Percentiles rank a stretch among this genome's conserved stretches.
Evolutionary conservation across 192 early-diverging fungal species (phyloP).

Genomic region (Chytriomyces confervae): DNA sequence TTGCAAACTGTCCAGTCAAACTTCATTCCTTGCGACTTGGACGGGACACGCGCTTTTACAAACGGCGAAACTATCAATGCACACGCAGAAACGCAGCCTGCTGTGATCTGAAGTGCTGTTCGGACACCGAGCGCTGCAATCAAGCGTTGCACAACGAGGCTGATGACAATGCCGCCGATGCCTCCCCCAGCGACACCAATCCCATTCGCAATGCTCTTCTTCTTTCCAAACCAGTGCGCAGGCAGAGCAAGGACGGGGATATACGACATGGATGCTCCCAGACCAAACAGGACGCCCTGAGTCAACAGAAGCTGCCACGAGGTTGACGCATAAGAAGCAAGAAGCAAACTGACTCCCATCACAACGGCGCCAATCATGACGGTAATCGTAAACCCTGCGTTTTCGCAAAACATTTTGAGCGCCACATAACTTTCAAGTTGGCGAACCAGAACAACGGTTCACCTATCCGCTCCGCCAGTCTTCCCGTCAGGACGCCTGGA

Average conservation of each 20-base stretch:
- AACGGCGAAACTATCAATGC: neutral
- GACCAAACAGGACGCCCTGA: conserved; percentile 76
- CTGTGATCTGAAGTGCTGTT: conserved; percentile 74
- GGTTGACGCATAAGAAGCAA: neutral
- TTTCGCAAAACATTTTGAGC: conserved; percentile 29
- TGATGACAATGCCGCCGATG: conserved; percentile 71
- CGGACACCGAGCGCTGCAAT: conserved; percentile 61
- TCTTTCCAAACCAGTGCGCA: conserved; percentile 71
- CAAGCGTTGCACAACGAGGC: conserved; percentile 62
- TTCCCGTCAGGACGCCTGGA: neutral
- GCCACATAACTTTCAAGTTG: neutral
- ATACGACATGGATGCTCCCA: conserved; percentile 69
- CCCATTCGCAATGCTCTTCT: conserved; percentile 71
- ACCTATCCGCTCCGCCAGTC: conserved; percentile 18
- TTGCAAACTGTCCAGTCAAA: conserved; percentile 12
- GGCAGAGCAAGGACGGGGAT: conserved; percentile 68
- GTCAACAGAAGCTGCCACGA: conserved; percentile 48
- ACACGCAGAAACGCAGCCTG: conserved; percentile 52
- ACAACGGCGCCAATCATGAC: conserved; percentile 25
- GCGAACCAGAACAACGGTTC: neutral
- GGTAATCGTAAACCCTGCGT: conserved; percentile 54
- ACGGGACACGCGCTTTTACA: neutral
- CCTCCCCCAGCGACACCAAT: conserved; percentile 74
- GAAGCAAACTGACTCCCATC: neutral
- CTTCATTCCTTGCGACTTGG: neutral